Conservation (phyloP, 2,329 filamentous ascomycete species). For the Chaetoscypha palmicola region DNA sequence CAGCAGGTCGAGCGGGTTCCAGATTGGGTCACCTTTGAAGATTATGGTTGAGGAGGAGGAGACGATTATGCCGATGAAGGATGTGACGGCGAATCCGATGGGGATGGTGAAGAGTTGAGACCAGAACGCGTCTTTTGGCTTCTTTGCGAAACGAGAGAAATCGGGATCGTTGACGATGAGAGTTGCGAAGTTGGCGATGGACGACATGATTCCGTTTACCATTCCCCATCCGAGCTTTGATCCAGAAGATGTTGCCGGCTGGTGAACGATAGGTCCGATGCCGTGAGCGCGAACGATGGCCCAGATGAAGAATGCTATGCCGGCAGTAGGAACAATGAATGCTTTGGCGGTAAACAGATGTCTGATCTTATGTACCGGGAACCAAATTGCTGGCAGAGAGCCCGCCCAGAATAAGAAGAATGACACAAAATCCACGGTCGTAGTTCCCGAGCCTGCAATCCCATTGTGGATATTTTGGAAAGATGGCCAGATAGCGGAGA, state of each 20-base stretch:
- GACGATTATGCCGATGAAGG: constrained; percentile 76
- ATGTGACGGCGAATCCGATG: constrained; percentile 66
- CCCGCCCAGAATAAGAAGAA: constrained; percentile 84
- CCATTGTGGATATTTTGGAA: constrained; percentile 58
- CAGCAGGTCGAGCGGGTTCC: constrained; percentile 65
- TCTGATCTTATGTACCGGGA: constrained; percentile 80
- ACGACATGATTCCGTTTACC: constrained; percentile 78
- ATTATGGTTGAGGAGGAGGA: constrained; percentile 66
- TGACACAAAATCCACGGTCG: constrained; percentile 66
- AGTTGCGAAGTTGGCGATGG: constrained; percentile 85
- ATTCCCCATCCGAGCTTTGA: constrained; percentile 72
- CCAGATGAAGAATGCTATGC: constrained; percentile 83
- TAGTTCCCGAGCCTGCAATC: constrained; percentile 63
- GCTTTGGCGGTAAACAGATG: constrained; percentile 90
- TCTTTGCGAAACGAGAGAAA: constrained; percentile 75
- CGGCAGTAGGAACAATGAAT: constrained; percentile 75
- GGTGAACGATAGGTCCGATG: constrained; percentile 72
- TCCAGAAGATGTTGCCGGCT: constrained; percentile 56
- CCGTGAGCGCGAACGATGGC: constrained; percentile 74
- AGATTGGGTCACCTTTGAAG: constrained; percentile 56
- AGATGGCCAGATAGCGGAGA: constrained; percentile 68
- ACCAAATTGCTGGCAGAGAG: constrained; percentile 79
- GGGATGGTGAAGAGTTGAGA: constrained; percentile 73
- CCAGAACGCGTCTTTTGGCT: constrained; percentile 70
- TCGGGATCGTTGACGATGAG: constrained; percentile 77